These are phyloP conservation scores for Plectosphaerella plurivora DNA, from an alignment of 2,329 filamentous ascomycete genomes.

Conservation along the genomic window DNA sequence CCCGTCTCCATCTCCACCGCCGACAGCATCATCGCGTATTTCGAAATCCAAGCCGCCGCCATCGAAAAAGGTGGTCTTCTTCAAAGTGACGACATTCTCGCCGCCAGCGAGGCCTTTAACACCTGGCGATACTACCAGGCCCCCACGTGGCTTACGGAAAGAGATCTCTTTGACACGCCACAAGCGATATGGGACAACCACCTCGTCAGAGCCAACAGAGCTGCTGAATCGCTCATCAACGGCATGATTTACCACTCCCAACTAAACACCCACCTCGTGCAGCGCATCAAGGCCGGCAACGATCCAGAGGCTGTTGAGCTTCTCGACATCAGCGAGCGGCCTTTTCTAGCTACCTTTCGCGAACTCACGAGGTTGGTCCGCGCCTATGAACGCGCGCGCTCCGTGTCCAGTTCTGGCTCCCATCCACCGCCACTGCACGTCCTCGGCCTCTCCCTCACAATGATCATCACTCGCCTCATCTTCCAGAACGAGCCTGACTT, in stretches of 20 bases:
- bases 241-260: not conserved
- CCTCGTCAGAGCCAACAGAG: conserved; percentile 2
- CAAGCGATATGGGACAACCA: not conserved
- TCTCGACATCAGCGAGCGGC: not conserved
- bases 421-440: not conserved
- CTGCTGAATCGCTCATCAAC: conserved; percentile 8
- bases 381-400: not conserved
- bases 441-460: not conserved
- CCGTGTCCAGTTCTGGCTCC: not conserved
- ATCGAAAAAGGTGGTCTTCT: conserved; percentile 1
- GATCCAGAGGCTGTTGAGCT: not conserved
- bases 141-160: not conserved
- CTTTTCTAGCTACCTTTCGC: not conserved
- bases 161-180: not conserved
- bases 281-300: not conserved
- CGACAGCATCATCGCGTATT: conserved; percentile 1
- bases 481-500: not conserved
- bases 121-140: conserved; percentile 7
- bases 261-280: not conserved
- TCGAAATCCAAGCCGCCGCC: conserved; percentile 3
- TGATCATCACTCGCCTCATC: not conserved
- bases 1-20: conserved; percentile 1
- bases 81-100: not conserved
- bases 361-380: not conserved
- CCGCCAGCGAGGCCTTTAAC: conserved; percentile 1